Base-by-base conservation (phyloP, 257 asterid genomes). In the Nicotiana tomentosiformis region DNA sequence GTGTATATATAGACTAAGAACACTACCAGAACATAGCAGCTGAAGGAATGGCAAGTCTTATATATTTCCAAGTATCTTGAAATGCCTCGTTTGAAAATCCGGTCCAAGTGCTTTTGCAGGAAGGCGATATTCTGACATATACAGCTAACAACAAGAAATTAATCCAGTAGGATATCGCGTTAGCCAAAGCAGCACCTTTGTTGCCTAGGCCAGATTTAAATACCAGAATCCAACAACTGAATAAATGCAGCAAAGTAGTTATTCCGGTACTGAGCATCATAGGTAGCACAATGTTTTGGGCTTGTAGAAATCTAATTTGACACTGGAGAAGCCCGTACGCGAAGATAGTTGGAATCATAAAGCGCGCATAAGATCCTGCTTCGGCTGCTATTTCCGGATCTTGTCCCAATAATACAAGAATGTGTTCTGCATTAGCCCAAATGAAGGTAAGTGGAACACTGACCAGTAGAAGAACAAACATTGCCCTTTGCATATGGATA, bases 101-200 rank as follows among this genome's bases (percentile, higher is more conserved):
- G 10, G 57, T 90, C 96, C 96, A 90, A 0, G 97, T 92, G 3
- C 51, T 37, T 39, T 67, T 87, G 53, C 94, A 92, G 10, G 93
- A 88, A 60, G 95, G 92, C 0, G 97, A 87, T 29, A 87, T 14
- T 5, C 82, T 77, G 17, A 92, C 88, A 82, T 92, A 92, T 3
- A 89, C 72, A 0, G 84, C 91, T 84, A 91, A 80, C 46, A 90
- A 84, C 33, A 91, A 0, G 30, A 91, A 86, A 64, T 92, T 92
- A 5, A 92, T 89, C 97, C 95, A 91, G 29, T 89, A 92, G 6
- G 97, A 90, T 17, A 91, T 69, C 4, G 93, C 92, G 56, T 91
- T 92, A 0, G 95, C 93, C 79, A 91, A 37, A 46, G 97, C 95
- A 8, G 95, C 97, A 1, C 97, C 97, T 33, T 86, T 90, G 88